Evolutionary conservation across 371 early-diverging fungal species (phyloP).

Genomic region (Dinochytrium kinnereticum): DNA sequence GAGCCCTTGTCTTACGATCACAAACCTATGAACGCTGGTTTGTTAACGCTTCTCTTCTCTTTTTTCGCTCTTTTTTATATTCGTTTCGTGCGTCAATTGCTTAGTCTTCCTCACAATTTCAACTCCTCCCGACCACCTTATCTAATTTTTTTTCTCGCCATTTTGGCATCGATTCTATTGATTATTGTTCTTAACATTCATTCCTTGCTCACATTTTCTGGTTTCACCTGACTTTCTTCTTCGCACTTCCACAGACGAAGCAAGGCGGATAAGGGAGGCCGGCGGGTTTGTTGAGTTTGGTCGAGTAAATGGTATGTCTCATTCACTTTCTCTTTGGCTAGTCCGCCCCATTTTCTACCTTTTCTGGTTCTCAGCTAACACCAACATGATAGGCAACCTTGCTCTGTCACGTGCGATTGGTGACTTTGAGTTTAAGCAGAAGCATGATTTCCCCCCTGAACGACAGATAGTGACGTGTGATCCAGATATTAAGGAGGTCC

Average conservation of each 20-base stretch:
- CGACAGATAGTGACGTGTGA: constrained; percentile 89
- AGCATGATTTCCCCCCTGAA: constrained; percentile 71
- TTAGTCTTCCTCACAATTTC: too few relatives aligned
- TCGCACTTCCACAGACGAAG: constrained; percentile 74
- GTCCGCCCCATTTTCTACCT: neutral
- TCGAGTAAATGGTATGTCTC: constrained; percentile 85
- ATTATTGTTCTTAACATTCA: too few relatives aligned
- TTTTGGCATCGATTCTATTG: too few relatives aligned
- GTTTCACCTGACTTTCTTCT: constrained; percentile 7
- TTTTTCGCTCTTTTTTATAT: neutral
- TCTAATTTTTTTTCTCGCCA: too few relatives aligned
- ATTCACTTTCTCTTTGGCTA: neutral
- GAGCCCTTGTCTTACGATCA: constrained; percentile 89
- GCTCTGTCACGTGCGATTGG: constrained; percentile 96
- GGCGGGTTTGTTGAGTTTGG: constrained; percentile 96
- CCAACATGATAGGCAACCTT: constrained; percentile 69
- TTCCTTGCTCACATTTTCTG: neutral
- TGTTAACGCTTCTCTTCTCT: constrained; percentile 1
- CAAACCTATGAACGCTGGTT: constrained; percentile 80
- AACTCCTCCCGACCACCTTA: too few relatives aligned
- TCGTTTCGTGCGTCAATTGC: neutral
- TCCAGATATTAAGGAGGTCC: constrained; percentile 71
- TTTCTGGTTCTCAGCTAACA: neutral
- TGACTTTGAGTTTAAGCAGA: constrained; percentile 94
- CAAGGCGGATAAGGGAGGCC: constrained; percentile 78